These are phyloP conservation scores for Neodidymelliopsis sp. DNA, from an alignment of 2,329 filamentous ascomycete genomes.

Conservation along the genomic window DNA sequence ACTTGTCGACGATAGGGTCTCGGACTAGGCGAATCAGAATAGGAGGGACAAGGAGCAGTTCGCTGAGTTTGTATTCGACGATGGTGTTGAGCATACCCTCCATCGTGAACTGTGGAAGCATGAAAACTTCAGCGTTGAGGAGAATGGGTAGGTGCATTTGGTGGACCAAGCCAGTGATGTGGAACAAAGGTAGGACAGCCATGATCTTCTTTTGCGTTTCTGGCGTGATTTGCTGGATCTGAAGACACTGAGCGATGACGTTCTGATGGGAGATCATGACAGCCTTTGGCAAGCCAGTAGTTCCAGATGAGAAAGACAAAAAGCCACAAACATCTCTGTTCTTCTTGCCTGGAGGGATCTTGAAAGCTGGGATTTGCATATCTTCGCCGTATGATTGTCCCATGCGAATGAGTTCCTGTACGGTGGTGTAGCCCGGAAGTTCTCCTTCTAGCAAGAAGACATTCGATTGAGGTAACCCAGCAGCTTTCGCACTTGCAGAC, in stretches of 20 bases:
- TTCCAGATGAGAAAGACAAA: conserved; percentile 49
- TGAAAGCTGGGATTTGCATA: conserved; percentile 58
- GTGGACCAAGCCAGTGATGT: conserved; percentile 48
- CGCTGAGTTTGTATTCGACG: conserved; percentile 58
- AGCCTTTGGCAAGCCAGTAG: conserved; percentile 49
- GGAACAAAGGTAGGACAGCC: conserved; percentile 45
- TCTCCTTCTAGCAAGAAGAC: conserved; percentile 66
- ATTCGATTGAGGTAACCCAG: conserved; percentile 60
- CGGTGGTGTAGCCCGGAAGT: conserved; percentile 58
- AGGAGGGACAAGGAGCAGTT: conserved; percentile 62
- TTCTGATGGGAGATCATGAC: conserved; percentile 49
- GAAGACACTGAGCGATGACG: conserved; percentile 65
- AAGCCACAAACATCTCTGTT: conserved; percentile 65
- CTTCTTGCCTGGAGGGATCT: conserved; percentile 60
- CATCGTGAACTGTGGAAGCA: conserved; percentile 70
- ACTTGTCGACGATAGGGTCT: conserved; percentile 62
- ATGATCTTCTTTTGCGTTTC: conserved; percentile 52
- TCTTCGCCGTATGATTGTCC: conserved; percentile 52
- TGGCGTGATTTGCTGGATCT: conserved; percentile 54
- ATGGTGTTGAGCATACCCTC: conserved; percentile 56
- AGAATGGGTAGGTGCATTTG: conserved; percentile 68
- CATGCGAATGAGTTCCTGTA: conserved; percentile 56
- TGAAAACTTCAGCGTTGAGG: conserved; percentile 70
- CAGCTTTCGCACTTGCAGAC: conserved; percentile 60
- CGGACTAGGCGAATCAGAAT: conserved; percentile 68